Conservation (phyloP, 2,329 filamentous ascomycete genomes). For the Xylariaceae sp. region DNA sequence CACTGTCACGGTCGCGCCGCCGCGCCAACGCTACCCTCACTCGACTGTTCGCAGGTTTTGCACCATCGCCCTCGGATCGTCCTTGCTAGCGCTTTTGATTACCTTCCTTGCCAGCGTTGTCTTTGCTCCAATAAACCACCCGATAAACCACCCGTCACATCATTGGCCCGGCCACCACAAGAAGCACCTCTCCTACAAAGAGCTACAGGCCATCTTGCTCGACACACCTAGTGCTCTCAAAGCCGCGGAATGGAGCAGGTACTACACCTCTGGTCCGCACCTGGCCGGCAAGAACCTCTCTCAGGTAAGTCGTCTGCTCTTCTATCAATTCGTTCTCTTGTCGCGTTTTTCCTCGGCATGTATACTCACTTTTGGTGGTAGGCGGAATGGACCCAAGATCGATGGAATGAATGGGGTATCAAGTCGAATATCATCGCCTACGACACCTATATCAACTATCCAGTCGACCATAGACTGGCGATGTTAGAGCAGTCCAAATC, state of each 20-base stretch:
- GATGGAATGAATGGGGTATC: constrained; percentile 69
- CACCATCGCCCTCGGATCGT: constrained; percentile 54
- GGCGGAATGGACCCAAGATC: constrained; percentile 71
- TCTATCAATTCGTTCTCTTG: too few relatives aligned
- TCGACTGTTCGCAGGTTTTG: constrained; percentile 61
- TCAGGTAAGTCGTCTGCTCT: constrained; percentile 45
- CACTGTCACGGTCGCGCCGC: constrained; percentile 52
- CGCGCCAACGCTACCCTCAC: constrained; percentile 53
- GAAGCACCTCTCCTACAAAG: constrained; percentile 37
- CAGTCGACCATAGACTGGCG: constrained; percentile 64
- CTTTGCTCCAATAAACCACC: constrained; percentile 21
- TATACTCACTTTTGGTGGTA: constrained; percentile 19
- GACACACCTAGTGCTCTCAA: constrained; percentile 53
- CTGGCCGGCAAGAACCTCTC: constrained; percentile 74
- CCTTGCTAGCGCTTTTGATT: constrained; percentile 47
- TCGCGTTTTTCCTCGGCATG: not conserved
- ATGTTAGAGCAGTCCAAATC: constrained; percentile 50
- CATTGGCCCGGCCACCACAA: constrained; percentile 26
- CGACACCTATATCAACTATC: constrained; percentile 76
- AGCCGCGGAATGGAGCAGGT: constrained; percentile 68
- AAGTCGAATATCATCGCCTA: constrained; percentile 62
- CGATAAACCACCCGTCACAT: constrained; percentile 8
- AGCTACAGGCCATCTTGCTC: constrained; percentile 54
- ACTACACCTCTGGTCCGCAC: constrained; percentile 74
- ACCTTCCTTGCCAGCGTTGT: constrained; percentile 38